phyloP scores from a whole-genome alignment of 768 basidiomycete species.

The Phylloporus sp. region DNA sequence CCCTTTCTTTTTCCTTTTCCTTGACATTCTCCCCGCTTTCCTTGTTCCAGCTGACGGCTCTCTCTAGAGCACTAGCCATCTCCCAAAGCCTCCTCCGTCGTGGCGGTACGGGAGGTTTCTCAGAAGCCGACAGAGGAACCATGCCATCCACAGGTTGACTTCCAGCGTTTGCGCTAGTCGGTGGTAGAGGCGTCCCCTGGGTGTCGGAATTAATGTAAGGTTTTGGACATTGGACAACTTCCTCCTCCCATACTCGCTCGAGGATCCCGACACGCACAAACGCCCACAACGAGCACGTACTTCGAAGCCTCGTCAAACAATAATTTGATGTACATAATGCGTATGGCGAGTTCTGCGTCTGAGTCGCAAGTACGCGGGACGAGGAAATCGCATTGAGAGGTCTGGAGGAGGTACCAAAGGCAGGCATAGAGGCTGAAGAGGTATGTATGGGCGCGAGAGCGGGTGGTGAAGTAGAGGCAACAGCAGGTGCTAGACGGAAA shows the following conservation, averaged over 20 bases:
- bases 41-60: conserved; percentile 53
- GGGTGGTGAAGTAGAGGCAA: conserved; percentile 22
- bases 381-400: conserved; percentile 38
- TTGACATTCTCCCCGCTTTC: conserved; percentile 29
- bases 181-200: neutral
- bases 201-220: conserved; percentile 15
- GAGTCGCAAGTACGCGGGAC: conserved; percentile 32
- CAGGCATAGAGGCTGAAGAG: conserved; percentile 32
- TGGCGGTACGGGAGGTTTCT: conserved; percentile 62
- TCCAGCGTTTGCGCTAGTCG: neutral
- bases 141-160: conserved; percentile 1
- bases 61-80: conserved; percentile 60
- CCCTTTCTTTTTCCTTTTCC: conserved; percentile 33
- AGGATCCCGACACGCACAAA: conserved; percentile 80
- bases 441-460: conserved; percentile 19
- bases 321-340: conserved; percentile 83
- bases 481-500: conserved; percentile 52
- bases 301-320: conserved; percentile 77
- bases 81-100: conserved; percentile 64
- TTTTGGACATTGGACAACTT: conserved; percentile 37
- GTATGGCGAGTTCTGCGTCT: conserved; percentile 35
- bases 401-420: conserved; percentile 22
- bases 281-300: conserved; percentile 89
- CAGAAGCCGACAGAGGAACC: conserved; percentile 13
- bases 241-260: conserved; percentile 89